Percentiles rank a stretch among this genome's conserved stretches.
Conservation (phyloP, 2,329 filamentous ascomycete genomes). For the Truncatella angustata region DNA sequence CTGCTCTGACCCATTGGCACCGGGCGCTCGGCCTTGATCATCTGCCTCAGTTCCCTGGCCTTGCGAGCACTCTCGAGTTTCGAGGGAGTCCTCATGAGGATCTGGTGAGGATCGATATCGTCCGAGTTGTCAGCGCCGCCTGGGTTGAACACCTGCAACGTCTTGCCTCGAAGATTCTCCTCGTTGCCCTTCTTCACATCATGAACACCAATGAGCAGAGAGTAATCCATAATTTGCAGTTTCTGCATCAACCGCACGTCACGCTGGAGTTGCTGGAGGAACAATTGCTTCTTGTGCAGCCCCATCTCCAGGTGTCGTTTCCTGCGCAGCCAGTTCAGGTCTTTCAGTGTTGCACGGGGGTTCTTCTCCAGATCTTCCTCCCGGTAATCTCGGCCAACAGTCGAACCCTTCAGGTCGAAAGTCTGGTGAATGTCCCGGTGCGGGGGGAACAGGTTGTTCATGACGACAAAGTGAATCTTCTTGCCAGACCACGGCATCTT, state of each 20-base stretch:
- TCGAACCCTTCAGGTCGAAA: conserved; percentile 96
- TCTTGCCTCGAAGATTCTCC: conserved; percentile 87
- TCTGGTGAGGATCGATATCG: conserved; percentile 56
- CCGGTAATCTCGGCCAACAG: conserved; percentile 84
- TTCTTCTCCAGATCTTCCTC: conserved; percentile 88
- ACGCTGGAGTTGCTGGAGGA: conserved; percentile 82
- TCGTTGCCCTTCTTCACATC: conserved; percentile 89
- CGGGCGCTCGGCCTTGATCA: conserved; percentile 89
- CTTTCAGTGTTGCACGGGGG: conserved; percentile 89
- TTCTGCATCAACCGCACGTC: conserved; percentile 86
- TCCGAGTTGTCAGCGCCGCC: conserved; percentile 66
- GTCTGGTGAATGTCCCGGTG: conserved; percentile 97
- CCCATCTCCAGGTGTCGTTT: conserved; percentile 86
- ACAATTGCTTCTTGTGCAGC: conserved; percentile 80
- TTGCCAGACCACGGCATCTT: conserved; percentile 92
- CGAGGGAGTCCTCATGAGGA: conserved; percentile 85
- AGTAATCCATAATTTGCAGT: conserved; percentile 98
- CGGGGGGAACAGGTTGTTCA: conserved; percentile 98
- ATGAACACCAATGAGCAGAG: conserved; percentile 89
- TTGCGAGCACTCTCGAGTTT: conserved; percentile 90
- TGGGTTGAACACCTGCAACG: conserved; percentile 89
- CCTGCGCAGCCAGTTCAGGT: conserved; percentile 91
- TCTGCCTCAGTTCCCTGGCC: conserved; percentile 84
- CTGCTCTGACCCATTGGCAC: conserved; percentile 84
- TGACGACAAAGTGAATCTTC: conserved; percentile 99